phyloP scores from a whole-genome alignment of 805 yeast genomes.

The Candida adriatica region DNA sequence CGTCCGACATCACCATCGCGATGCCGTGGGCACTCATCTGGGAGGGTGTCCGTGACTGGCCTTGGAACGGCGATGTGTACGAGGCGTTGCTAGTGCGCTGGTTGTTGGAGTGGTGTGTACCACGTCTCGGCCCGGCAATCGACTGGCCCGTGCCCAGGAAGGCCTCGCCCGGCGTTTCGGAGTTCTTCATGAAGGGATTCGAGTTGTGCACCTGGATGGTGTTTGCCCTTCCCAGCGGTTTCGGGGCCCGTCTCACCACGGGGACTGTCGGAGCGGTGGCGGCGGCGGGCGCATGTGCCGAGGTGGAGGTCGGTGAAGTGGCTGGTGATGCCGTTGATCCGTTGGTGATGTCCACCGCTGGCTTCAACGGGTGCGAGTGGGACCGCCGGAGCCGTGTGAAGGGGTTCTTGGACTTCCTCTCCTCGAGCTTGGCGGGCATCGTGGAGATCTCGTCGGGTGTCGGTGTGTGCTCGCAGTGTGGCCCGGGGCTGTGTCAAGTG shows the following conservation, averaged over 20 bases:
- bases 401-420: conserved; percentile 5
- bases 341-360: no score
- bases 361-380: conserved; percentile 1
- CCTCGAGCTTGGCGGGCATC: conserved; percentile 6
- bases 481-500: no score
- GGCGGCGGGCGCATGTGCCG: neutral
- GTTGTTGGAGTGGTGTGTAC: conserved; percentile 5
- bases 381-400: conserved; percentile 3
- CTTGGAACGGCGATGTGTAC: conserved; percentile 1
- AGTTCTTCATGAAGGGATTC: conserved; percentile 3
- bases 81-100: conserved; percentile 1
- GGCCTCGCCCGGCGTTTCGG: neutral
- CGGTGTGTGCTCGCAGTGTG: no score
- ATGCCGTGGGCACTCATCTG: conserved; percentile 15
- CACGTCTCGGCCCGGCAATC: conserved; percentile 6
- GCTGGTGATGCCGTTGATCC: no score
- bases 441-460: neutral
- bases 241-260: neutral
- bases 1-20: conserved; percentile 19
- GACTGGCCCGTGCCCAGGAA: conserved; percentile 6
- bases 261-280: neutral
- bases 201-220: conserved; percentile 5
- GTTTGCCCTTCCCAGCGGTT: conserved; percentile 3
- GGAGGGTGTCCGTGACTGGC: conserved; percentile 27
- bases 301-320: neutral